Conservation (phyloP, 345 rosid species). For the Cardamine occulta region DNA sequence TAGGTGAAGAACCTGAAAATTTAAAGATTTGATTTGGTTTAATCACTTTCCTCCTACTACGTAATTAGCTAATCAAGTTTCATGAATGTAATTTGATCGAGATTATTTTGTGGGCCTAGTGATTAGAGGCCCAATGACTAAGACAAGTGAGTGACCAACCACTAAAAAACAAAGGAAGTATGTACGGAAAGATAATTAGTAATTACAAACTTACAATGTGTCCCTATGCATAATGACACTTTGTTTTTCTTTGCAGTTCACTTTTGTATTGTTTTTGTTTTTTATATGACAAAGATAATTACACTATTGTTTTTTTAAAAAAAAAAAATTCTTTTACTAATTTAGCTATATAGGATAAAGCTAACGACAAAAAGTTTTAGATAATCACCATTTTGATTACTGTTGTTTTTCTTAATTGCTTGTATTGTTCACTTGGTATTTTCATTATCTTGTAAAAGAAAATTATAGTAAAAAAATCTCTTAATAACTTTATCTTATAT, state of each 20-base stretch:
- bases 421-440: slow-evolving; percentile 6
- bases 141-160: slow-evolving; percentile 25
- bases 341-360: background rate
- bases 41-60: background rate
- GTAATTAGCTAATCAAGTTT: slow-evolving; percentile 30
- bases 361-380: background rate
- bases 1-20: slow-evolving; percentile 58
- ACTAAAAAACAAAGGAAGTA: slow-evolving; percentile 22
- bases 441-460: background rate
- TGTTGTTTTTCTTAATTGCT: background rate
- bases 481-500: background rate
- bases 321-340: slow-evolving; percentile 1
- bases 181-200: slow-evolving; percentile 39
- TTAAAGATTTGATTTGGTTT: background rate
- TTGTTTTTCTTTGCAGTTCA: slow-evolving; percentile 4
- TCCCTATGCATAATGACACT: slow-evolving; percentile 18
- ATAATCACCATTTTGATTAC: background rate
- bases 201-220: too few relatives aligned
- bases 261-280: slow-evolving; percentile 11
- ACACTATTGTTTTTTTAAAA: slow-evolving; percentile 3
- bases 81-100: slow-evolving; percentile 24
- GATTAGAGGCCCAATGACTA: slow-evolving; percentile 36
- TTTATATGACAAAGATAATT: background rate
- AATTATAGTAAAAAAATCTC: background rate
- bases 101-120: slow-evolving; percentile 26